A percentile compares a stretch with the other conserved stretches of the same genome.
phyloP scores from a whole-genome alignment of 129 eudicot genomes.

The Centrapalus pauciflorus region DNA sequence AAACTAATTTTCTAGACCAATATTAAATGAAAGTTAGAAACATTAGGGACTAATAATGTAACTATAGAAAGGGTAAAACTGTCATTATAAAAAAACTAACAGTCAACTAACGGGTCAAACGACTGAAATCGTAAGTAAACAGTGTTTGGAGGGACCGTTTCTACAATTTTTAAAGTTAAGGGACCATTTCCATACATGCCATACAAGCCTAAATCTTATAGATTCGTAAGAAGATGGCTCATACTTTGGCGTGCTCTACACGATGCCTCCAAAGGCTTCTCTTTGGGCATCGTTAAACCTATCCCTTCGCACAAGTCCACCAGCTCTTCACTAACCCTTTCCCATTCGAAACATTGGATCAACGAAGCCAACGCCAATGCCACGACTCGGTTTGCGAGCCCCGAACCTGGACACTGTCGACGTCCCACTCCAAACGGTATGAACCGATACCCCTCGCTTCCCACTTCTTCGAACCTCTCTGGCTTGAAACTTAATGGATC shows the following conservation, averaged over 20 bases:
- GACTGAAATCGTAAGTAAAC: too few relatives aligned
- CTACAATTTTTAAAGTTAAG: too few relatives aligned
- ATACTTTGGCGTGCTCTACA: constrained; percentile 26
- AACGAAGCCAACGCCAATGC: constrained; percentile 21
- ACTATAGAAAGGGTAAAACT: too few relatives aligned
- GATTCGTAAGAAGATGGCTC: constrained; percentile 19
- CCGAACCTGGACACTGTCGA: constrained; percentile 32
- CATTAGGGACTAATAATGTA: too few relatives aligned
- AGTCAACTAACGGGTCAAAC: too few relatives aligned
- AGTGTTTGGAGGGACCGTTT: too few relatives aligned
- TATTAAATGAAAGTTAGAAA: too few relatives aligned
- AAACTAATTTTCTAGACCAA: too few relatives aligned
- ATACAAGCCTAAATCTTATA: too few relatives aligned
- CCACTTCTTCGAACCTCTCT: constrained; percentile 24
- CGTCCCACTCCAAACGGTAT: constrained; percentile 41
- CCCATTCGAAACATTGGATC: constrained; percentile 43
- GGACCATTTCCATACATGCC: too few relatives aligned
- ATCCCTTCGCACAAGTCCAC: constrained; percentile 24
- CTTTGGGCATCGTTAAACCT: constrained; percentile 39
- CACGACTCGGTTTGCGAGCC: constrained; percentile 25
- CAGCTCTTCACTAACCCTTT: constrained; percentile 30
- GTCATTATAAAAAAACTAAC: too few relatives aligned
- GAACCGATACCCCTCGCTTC: constrained; percentile 21
- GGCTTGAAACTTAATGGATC: constrained; percentile 33
- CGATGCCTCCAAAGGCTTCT: constrained; percentile 39